Conservation (phyloP, 805 yeast species). For the Candida hispaniensis region DNA sequence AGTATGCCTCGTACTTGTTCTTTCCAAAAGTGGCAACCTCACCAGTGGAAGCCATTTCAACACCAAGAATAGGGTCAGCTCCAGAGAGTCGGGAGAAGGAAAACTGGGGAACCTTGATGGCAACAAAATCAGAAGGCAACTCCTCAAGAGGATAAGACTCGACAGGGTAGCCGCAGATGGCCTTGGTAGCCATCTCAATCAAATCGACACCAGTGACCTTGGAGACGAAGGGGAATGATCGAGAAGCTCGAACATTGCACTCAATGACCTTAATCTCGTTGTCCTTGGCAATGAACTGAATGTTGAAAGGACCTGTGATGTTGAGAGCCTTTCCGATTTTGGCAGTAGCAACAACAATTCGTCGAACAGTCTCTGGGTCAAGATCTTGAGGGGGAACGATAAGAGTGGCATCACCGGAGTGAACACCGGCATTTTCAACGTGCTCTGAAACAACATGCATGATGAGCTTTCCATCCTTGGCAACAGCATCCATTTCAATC, state of each 20-base stretch:
- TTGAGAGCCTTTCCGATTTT: slow-evolving; percentile 91
- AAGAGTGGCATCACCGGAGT: slow-evolving; percentile 97
- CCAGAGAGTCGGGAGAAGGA: slow-evolving; percentile 95
- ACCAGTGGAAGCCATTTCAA: slow-evolving; percentile 99
- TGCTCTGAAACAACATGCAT: slow-evolving; percentile 98
- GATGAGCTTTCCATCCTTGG: slow-evolving; percentile 83
- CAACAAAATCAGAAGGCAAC: slow-evolving; percentile 89
- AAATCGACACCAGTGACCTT: slow-evolving; percentile 94
- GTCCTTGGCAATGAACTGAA: slow-evolving; percentile 92
- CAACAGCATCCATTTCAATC: slow-evolving; percentile 98
- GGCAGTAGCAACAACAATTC: slow-evolving; percentile 92
- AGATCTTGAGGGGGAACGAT: slow-evolving; percentile 95
- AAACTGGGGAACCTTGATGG: slow-evolving; percentile 94
- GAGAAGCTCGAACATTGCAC: slow-evolving; percentile 98
- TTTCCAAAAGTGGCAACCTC: slow-evolving; percentile 96
- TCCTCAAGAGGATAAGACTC: slow-evolving; percentile 83
- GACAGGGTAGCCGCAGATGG: slow-evolving; percentile 79
- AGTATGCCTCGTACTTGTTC: slow-evolving; percentile 92
- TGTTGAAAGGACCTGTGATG: slow-evolving; percentile 95
- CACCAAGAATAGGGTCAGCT: slow-evolving; percentile 96
- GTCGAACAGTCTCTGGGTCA: slow-evolving; percentile 77
- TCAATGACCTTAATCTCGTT: slow-evolving; percentile 95
- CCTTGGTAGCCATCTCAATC: slow-evolving; percentile 95
- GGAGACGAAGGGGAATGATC: slow-evolving; percentile 97
- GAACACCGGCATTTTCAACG: slow-evolving; percentile 98